Conservation (phyloP, 2,329 filamentous ascomycete species). For the Colletotrichum costaricense region DNA sequence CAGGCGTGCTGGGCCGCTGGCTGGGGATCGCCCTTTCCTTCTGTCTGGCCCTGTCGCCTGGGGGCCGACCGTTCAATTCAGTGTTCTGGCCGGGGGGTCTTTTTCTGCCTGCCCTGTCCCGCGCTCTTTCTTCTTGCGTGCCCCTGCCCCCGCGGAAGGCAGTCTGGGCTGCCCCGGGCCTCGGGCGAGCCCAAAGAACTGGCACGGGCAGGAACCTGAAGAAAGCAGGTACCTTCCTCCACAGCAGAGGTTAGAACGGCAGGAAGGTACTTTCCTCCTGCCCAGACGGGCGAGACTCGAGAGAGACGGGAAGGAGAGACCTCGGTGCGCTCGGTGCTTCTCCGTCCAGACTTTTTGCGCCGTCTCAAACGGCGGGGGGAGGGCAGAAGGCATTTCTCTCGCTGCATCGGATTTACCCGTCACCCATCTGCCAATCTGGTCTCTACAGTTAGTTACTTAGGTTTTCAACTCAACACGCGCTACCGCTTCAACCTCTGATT, state of each 20-base stretch:
- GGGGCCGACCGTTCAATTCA: neutral
- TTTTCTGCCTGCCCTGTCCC: neutral
- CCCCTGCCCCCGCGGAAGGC: constrained; percentile 45
- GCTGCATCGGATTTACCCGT: neutral
- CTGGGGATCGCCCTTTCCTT: neutral
- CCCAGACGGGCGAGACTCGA: neutral
- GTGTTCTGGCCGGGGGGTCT: neutral
- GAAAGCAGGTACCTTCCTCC: neutral
- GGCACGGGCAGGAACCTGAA: neutral
- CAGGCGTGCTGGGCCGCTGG: neutral
- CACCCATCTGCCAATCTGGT: neutral
- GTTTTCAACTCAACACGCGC: neutral
- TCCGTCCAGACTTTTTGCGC: constrained; percentile 11
- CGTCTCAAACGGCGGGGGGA: neutral
- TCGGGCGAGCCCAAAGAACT: constrained; percentile 37
- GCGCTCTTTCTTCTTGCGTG: neutral
- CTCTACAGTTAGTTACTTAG: neutral
- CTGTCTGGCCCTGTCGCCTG: neutral
- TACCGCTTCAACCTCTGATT: neutral
- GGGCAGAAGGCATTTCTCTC: neutral
- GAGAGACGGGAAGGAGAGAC: neutral
- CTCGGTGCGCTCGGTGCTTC: constrained; percentile 28
- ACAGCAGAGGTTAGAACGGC: neutral
- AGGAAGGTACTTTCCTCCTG: neutral
- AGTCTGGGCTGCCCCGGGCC: constrained; percentile 39